phyloP scores from a whole-genome alignment of 176 grass and related monocot genomes.

The Aegilops speltoides region DNA sequence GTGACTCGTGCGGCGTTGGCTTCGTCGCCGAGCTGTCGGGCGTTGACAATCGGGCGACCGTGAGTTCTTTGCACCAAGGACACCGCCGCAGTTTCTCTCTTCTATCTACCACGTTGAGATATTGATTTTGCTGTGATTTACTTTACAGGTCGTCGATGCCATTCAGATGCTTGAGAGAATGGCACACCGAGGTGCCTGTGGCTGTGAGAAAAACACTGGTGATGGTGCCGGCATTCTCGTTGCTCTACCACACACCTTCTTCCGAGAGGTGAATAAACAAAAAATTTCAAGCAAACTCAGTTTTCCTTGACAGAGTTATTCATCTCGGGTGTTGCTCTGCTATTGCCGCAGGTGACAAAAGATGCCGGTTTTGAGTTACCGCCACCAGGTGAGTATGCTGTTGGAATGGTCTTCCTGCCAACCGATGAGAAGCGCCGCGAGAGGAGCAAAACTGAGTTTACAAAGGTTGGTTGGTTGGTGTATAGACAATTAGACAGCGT shows the following conservation, averaged over 20 bases:
- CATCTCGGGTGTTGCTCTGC: constrained; percentile 9
- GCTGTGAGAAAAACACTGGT: constrained; percentile 93
- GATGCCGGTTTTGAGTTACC: constrained; percentile 86
- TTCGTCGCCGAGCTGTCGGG: constrained; percentile 93
- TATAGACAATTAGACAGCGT: neutral
- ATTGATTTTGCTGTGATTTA: neutral
- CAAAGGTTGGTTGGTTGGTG: constrained; percentile 48
- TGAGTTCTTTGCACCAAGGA: constrained; percentile 36
- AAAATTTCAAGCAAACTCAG: neutral
- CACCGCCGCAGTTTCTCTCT: neutral
- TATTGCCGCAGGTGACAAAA: constrained; percentile 62
- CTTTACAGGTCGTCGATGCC: constrained; percentile 73
- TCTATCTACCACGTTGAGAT: neutral
- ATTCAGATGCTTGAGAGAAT: constrained; percentile 94
- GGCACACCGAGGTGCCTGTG: constrained; percentile 93
- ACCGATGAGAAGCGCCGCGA: constrained; percentile 63
- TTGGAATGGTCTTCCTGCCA: constrained; percentile 93
- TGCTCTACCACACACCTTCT: constrained; percentile 83
- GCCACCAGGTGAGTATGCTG: constrained; percentile 64
- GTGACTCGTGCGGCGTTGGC: constrained; percentile 89
- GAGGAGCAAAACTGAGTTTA: constrained; percentile 81
- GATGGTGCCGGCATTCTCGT: constrained; percentile 96
- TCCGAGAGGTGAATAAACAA: constrained; percentile 45
- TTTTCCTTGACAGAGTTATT: neutral
- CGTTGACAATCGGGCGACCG: constrained; percentile 66